phyloP scores from a whole-genome alignment of 179 eudicot species.

The Beta corolliflora region DNA sequence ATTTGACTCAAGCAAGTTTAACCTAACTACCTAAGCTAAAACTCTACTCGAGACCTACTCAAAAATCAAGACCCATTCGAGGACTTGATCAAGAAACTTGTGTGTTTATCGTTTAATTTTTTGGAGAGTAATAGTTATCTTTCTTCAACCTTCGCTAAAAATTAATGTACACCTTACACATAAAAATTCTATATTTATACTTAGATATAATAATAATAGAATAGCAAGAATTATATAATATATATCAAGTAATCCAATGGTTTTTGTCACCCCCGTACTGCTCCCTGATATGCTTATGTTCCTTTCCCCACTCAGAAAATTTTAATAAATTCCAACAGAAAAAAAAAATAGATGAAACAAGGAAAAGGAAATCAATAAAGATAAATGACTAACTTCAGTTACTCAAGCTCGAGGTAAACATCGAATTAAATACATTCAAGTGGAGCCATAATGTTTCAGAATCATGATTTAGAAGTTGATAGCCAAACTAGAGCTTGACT shows the following conservation, averaged over 20 bases:
- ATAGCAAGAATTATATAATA: neutral
- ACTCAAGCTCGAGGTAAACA: neutral
- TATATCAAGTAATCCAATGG: neutral
- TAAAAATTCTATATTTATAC: too few species aligned
- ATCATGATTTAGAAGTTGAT: neutral
- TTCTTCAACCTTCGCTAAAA: neutral
- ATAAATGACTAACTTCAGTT: neutral
- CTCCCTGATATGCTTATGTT: neutral
- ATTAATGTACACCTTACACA: neutral
- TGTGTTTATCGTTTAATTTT: neutral
- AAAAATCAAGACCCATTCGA: neutral
- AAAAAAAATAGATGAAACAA: too few species aligned
- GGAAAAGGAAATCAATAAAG: neutral
- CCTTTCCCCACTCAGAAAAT: neutral
- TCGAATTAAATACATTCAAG: neutral
- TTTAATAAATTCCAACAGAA: neutral
- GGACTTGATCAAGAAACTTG: neutral
- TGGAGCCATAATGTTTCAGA: neutral
- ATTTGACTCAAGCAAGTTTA: neutral
- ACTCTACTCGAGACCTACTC: neutral
- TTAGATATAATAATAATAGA: neutral
- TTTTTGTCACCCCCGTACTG: neutral
- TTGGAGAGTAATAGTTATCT: neutral
- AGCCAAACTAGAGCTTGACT: neutral
- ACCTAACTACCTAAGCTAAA: too few species aligned